Percentiles rank a stretch among this genome's conserved stretches.
Evolutionary conservation across 306 rosid species (phyloP).

Genomic region (Lathyrus sativus): DNA sequence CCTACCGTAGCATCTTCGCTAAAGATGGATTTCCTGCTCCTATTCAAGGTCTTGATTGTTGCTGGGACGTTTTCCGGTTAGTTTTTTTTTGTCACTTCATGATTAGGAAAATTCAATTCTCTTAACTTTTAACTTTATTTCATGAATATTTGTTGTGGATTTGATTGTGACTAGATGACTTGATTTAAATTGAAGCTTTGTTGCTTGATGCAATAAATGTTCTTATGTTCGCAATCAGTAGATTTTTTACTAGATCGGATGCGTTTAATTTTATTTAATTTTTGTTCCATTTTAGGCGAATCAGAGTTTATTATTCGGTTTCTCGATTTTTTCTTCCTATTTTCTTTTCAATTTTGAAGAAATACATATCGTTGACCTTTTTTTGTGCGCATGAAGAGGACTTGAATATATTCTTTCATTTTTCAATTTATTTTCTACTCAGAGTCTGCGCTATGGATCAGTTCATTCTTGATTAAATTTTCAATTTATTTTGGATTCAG

Average conservation of each 20-base stretch:
- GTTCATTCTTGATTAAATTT: neutral
- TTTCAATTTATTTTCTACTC: slow-evolving; percentile 16
- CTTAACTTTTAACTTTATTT: too few species aligned
- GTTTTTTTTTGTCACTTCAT: neutral
- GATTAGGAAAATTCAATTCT: neutral
- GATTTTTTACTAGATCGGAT: slow-evolving; percentile 13
- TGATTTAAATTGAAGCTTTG: slow-evolving; percentile 15
- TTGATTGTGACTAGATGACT: neutral
- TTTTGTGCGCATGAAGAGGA: neutral
- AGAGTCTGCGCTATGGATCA: neutral
- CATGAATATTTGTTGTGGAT: neutral
- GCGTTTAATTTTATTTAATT: neutral
- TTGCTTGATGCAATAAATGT: neutral
- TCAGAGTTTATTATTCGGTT: neutral
- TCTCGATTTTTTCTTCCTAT: neutral
- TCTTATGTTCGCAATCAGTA: neutral
- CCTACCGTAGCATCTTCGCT: slow-evolving; percentile 78
- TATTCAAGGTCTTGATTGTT: slow-evolving; percentile 59
- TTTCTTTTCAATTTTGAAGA: neutral
- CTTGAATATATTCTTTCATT: slow-evolving; percentile 16
- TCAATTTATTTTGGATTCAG: neutral
- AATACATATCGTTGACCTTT: slow-evolving; percentile 11
- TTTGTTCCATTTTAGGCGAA: neutral
- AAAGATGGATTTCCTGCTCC: slow-evolving; percentile 83
- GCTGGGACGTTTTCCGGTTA: slow-evolving; percentile 96